Percentiles rank a stretch among this genome's conserved stretches.
Evolutionary conservation across 129 eudicot genomes (phyloP).

Genomic region (Saussurea involucrata): DNA sequence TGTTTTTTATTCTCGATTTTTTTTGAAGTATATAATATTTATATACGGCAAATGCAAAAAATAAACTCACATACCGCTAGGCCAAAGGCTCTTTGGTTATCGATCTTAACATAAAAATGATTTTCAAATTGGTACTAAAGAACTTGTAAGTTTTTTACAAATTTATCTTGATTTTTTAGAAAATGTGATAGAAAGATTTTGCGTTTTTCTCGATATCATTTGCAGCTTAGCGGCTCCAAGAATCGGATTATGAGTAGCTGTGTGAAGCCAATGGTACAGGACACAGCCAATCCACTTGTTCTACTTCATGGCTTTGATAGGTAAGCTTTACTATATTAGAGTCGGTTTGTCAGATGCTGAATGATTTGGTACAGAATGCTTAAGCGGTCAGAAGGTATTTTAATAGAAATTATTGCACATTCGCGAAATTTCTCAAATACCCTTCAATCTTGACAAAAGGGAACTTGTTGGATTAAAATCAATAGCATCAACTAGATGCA

Average conservation of each 20-base stretch:
- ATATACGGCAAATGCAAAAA: no score
- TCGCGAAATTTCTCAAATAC: not conserved
- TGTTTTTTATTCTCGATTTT: not conserved
- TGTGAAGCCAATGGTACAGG: constrained; percentile 52
- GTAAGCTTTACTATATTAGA: constrained; percentile 26
- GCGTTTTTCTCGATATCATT: not conserved
- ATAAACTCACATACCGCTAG: no score
- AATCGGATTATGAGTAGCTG: constrained; percentile 77
- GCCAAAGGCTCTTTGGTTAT: no score
- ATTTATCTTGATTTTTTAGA: not conserved
- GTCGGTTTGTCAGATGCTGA: not conserved
- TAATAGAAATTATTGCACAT: not conserved
- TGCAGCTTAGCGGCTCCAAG: constrained; percentile 53
- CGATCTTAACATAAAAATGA: not conserved
- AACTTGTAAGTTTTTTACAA: not conserved
- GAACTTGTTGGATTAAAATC: not conserved
- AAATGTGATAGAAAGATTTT: not conserved
- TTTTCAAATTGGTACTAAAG: not conserved
- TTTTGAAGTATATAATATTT: no score
- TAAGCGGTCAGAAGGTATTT: not conserved
- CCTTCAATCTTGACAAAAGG: not conserved
- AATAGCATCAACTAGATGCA: not conserved
- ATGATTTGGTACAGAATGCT: not conserved
- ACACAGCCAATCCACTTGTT: constrained; percentile 58
- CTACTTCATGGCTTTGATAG: constrained; percentile 97